These are phyloP conservation scores for Stipa capillata DNA, from an alignment of 176 grass and related monocot genomes.

Conservation along the genomic window DNA sequence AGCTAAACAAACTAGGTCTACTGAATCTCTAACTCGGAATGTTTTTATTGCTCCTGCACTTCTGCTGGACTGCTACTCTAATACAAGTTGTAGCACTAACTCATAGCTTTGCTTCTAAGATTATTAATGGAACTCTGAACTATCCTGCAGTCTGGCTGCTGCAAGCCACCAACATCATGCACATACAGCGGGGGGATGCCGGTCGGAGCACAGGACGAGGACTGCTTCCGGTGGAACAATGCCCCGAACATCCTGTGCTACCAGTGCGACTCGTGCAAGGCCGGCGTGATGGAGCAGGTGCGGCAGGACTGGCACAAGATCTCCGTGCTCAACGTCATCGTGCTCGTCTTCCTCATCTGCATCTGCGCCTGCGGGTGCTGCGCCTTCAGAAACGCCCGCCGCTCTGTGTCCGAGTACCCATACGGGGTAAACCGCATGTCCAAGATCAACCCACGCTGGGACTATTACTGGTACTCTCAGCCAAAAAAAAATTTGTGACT, in stretches of 20 bases:
- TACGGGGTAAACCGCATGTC: constrained; percentile 91
- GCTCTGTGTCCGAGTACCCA: constrained; percentile 51
- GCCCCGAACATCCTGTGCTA: constrained; percentile 74
- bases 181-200: constrained; percentile 57
- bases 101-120: too few relatives aligned
- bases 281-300: constrained; percentile 85
- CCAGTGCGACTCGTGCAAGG: constrained; percentile 84
- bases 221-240: constrained; percentile 96
- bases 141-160: constrained; percentile 77
- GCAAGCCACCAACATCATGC: constrained; percentile 94
- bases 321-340: constrained; percentile 57
- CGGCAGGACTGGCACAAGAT: constrained; percentile 89
- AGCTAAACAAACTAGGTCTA: background rate
- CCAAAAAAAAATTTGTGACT: background rate
- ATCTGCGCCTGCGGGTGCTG: constrained; percentile 72
- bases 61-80: constrained; percentile 9
- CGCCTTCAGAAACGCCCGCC: constrained; percentile 77
- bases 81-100: too few relatives aligned
- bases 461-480: constrained; percentile 82
- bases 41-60: background rate
- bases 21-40: background rate
- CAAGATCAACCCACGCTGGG: constrained; percentile 78
- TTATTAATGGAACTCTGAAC: background rate
- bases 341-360: constrained; percentile 61
- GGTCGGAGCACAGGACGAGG: constrained; percentile 55